Conservation (phyloP, 75 land plant genomes). For the Selaginella tamariscina region DNA sequence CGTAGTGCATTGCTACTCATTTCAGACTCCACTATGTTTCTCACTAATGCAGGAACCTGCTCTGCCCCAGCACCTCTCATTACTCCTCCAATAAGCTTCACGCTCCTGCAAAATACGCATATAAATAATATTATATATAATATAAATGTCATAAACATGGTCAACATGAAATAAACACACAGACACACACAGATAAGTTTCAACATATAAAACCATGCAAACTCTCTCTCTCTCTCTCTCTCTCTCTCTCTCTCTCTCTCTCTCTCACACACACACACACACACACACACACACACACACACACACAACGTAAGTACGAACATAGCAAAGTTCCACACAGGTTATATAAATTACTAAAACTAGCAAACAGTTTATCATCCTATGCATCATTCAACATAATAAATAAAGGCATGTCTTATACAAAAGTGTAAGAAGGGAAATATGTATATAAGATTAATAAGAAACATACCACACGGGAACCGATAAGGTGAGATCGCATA, state of each 20-base stretch:
- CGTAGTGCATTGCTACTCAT: constrained; percentile 69
- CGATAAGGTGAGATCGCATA: constrained; percentile 61
- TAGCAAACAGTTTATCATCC: neutral
- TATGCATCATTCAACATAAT: neutral
- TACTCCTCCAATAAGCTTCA: constrained; percentile 72
- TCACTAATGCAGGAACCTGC: constrained; percentile 74
- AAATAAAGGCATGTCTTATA: neutral
- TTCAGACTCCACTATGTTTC: constrained; percentile 58
- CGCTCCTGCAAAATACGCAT: constrained; percentile 43
- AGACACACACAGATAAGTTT: neutral
- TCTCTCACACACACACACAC: neutral
- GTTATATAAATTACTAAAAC: neutral
- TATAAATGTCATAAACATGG: neutral
- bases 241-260: neutral
- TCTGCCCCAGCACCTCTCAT: constrained; percentile 97
- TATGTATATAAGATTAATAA: neutral
- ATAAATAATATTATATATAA: neutral
- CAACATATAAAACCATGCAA: neutral
- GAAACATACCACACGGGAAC: constrained; percentile 61
- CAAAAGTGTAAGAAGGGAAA: neutral
- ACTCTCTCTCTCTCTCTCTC: neutral
- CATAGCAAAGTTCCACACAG: neutral
- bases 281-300: neutral
- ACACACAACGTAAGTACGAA: neutral
- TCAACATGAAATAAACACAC: neutral